Evolutionary conservation across 768 basidiomycete species (phyloP), one percentile per base, ranked within the genome.

Genomic region (Coprinopsis cinerea): DNA sequence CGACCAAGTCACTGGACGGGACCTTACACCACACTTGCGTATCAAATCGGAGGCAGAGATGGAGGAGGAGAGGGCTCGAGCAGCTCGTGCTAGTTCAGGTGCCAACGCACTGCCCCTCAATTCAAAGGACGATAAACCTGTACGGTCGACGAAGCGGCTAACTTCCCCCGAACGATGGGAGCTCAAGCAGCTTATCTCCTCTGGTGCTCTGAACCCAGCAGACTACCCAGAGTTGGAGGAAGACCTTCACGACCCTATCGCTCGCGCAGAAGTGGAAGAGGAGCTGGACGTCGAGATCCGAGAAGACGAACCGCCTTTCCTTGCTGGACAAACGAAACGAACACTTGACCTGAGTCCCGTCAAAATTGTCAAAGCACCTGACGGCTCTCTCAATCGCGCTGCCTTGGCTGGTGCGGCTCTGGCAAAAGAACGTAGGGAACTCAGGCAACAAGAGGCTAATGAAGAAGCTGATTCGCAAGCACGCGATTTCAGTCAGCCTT

Each of bases 91-190:
- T 14, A 79, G 81, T 3, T 82, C 89, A 2, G 93, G 95, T 22
- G 81, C 92, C 25, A 99, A 99, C 58, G 81, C 92, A 14, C 74
- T 94, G 18, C 91, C 94, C 1, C 72, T 97, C 14, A 65, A 78
- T 61, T 59, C 78, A 57, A 64, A 78, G 63, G 63, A 76, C 55
- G 68, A 73, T 39, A 78, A 73, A 20, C 77, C 79, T 7, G 76
- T 83, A 14, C 81, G 83, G 26, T 89, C 87, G 2, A 91, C 92
- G 0, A 93, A 92, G 61, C 80, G 95, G 14, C 71, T 98, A 50
- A 94, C 94, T 1, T 93, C 90, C 5, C 96, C 96, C 1, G 96
- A 99, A 66, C 83, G 96, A 24, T 99, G 96, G 93, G 96, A 99
- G 71, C 94, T 99, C 67, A 97, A 98, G 67, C 96, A 98, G 64